These are phyloP conservation scores for Mercurialis annua DNA, from an alignment of 345 rosid species.

Conservation along the genomic window DNA sequence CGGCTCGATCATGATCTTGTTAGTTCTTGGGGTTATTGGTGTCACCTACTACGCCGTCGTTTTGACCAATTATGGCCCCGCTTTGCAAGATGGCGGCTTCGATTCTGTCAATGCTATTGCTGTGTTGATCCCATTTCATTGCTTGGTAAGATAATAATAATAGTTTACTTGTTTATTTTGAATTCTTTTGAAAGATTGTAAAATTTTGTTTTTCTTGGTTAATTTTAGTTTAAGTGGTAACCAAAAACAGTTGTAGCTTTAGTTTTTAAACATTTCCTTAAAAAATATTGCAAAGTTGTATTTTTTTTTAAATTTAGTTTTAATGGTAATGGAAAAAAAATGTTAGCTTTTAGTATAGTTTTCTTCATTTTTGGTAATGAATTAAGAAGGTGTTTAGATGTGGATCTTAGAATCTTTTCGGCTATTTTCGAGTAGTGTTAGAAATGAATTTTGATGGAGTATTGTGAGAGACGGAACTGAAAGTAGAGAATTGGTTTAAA, in stretches of 20 bases:
- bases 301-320: neutral
- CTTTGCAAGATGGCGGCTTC: constrained; percentile 62
- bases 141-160: constrained; percentile 47
- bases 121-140: constrained; percentile 72
- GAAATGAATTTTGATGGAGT: neutral
- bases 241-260: too few relatives aligned
- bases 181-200: neutral
- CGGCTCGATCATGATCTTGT: constrained; percentile 97
- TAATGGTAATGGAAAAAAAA: neutral
- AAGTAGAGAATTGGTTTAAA: constrained; percentile 13
- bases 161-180: neutral
- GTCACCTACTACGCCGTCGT: constrained; percentile 93
- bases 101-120: constrained; percentile 50
- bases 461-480: constrained; percentile 7
- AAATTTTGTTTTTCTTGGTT: neutral
- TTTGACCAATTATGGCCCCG: constrained; percentile 79
- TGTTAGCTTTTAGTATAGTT: neutral
- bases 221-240: too few relatives aligned
- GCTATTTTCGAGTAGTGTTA: constrained; percentile 2
- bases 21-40: constrained; percentile 88
- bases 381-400: neutral
- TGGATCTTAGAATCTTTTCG: neutral
- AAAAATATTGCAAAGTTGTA: neutral
- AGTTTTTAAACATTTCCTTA: neutral
- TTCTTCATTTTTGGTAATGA: neutral